These are phyloP conservation scores for Fusarium proliferatum DNA, from an alignment of 2,329 filamentous ascomycete genomes.

Conservation along the genomic window DNA sequence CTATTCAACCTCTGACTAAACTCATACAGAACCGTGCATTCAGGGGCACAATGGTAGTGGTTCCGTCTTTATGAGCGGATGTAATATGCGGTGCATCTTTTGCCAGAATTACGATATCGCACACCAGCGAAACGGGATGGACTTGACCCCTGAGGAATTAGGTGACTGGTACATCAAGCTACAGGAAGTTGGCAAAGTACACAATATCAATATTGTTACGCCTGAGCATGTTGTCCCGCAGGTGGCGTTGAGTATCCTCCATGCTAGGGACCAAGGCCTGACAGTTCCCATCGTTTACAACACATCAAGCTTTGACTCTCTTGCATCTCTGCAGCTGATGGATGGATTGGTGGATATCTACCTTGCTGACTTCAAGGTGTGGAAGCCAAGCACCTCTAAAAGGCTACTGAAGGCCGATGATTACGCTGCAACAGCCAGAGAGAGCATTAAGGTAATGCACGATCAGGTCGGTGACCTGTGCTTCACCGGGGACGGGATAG, in stretches of 20 bases:
- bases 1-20: conserved; percentile 3
- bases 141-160: conserved; percentile 81
- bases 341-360: conserved; percentile 88
- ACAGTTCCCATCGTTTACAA: conserved; percentile 85
- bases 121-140: conserved; percentile 83
- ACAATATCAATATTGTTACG: conserved; percentile 90
- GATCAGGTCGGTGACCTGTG: conserved; percentile 83
- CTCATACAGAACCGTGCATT: conserved; percentile 75
- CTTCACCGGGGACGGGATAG: conserved; percentile 84
- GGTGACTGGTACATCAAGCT: conserved; percentile 87
- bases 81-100: conserved; percentile 79
- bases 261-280: conserved; percentile 76
- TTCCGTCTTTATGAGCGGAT: conserved; percentile 82
- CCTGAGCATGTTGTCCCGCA: conserved; percentile 90
- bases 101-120: conserved; percentile 89
- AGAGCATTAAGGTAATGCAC: conserved; percentile 85
- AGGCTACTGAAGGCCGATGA: conserved; percentile 82
- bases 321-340: conserved; percentile 76
- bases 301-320: conserved; percentile 82
- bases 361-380: conserved; percentile 89
- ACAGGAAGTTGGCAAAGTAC: conserved; percentile 81
- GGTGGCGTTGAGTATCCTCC: conserved; percentile 79
- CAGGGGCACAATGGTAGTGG: conserved; percentile 85
- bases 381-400: conserved; percentile 73
- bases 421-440: conserved; percentile 76